phyloP scores from a whole-genome alignment of 176 grass and related monocot species.

The Neostapfia colusana region DNA sequence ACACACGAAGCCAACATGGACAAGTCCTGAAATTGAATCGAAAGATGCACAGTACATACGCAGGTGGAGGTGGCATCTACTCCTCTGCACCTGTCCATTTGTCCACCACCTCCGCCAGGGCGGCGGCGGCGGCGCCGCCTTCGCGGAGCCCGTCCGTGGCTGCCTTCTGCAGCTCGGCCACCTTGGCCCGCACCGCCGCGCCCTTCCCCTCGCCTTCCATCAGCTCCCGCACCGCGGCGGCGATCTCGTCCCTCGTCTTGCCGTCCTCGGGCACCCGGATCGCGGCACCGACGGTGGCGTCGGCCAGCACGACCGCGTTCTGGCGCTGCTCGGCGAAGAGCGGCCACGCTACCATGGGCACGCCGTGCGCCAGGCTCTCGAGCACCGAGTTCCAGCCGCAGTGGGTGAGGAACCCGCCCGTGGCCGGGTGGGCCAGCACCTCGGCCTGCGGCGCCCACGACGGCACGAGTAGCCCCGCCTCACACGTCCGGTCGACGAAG shows the following conservation, averaged over 20 bases:
- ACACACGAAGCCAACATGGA: no score
- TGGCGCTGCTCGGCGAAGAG: conserved; percentile 57
- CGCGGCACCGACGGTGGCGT: conserved; percentile 20
- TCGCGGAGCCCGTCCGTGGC: conserved; percentile 4
- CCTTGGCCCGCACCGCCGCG: conserved; percentile 32
- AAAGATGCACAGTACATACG: no score
- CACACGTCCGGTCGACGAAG: conserved; percentile 29
- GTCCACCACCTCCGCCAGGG: conserved; percentile 10
- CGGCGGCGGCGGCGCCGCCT: neutral
- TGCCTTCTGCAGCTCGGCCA: conserved; percentile 33
- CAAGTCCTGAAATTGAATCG: no score
- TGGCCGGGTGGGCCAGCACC: conserved; percentile 49
- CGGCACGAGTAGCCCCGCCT: conserved; percentile 34
- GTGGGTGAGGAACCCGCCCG: conserved; percentile 59
- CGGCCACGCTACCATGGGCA: conserved; percentile 71
- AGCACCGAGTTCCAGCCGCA: conserved; percentile 72
- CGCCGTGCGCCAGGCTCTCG: conserved; percentile 47
- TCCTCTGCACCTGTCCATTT: conserved; percentile 3
- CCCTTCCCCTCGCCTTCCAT: conserved; percentile 48
- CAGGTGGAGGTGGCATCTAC: no score
- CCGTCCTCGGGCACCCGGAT: neutral
- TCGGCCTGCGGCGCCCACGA: conserved; percentile 47
- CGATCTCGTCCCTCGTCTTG: conserved; percentile 30
- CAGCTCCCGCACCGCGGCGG: conserved; percentile 32
- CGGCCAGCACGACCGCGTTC: conserved; percentile 50